These are phyloP conservation scores for Fraxinus albicans DNA, from an alignment of 305 asterid species.

Conservation along the genomic window DNA sequence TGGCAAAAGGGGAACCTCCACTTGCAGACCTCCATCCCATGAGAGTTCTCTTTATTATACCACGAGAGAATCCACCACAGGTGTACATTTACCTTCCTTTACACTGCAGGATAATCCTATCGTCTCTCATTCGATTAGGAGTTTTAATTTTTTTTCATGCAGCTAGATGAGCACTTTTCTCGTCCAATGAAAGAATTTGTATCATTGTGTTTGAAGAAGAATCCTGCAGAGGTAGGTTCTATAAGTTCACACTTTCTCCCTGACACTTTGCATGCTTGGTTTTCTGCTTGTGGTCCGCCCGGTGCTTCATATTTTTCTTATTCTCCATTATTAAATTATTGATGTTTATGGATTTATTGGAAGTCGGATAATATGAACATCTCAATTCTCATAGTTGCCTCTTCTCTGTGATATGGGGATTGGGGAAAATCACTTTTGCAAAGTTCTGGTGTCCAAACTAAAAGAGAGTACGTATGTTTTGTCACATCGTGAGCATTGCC, in stretches of 20 bases:
- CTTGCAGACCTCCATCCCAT: constrained; percentile 96
- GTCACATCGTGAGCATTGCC: not conserved
- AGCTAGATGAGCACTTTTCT: constrained; percentile 95
- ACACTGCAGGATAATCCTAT: constrained; percentile 7
- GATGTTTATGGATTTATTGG: not conserved
- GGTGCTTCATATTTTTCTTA: not conserved
- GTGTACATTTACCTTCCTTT: constrained; percentile 35
- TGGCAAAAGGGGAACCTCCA: constrained; percentile 99
- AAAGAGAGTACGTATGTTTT: not conserved
- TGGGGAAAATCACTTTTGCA: not conserved
- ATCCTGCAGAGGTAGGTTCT: constrained; percentile 77
- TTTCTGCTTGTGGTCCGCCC: not conserved
- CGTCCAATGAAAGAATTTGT: constrained; percentile 92
- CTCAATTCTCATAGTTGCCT: not conserved
- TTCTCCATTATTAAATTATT: not conserved
- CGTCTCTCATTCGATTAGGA: not conserved
- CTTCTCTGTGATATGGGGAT: not conserved
- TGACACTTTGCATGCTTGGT: not conserved
- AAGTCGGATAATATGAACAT: not conserved
- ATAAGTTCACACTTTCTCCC: constrained; percentile 20
- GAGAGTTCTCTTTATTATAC: constrained; percentile 97
- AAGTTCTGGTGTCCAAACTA: not conserved
- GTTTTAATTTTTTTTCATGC: constrained; percentile 38
- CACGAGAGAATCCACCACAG: constrained; percentile 98
- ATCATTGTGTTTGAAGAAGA: constrained; percentile 80